Evolutionary conservation across 768 basidiomycete species (phyloP), one percentile per base, ranked within the genome.

Genomic region (Mycena polygramma): DNA sequence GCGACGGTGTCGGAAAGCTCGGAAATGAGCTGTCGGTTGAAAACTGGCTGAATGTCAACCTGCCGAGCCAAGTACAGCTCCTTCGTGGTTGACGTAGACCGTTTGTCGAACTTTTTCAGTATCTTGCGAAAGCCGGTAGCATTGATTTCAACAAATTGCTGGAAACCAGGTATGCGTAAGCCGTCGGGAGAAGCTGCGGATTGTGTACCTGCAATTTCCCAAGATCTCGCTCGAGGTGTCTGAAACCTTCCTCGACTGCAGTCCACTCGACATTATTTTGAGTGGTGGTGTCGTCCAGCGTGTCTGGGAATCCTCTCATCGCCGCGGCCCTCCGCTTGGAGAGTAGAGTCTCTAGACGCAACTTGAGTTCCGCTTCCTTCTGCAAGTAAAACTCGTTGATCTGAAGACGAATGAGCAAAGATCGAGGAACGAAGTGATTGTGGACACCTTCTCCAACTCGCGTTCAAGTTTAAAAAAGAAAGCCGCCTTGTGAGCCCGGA

Each of bases 381-480:
- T 96, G 95, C 62, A 99, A 87, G 82, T 99, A 99, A 79, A 99
- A 99, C 7, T 91, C 89, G 81, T 99, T 99, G 84, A 99, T 98
- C 97, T 99, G 75, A 45, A 37, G 58, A 48, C 49, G 26, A 49
- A 71, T 66, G 58, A 57, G 52, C 45, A 26, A 55, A 69, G 30
- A 30, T 30, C 30, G 30, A 30, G 30, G 30, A 30, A 30, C 6
- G 66, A 66, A 49, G 36, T 35, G 49, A 57, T 49, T 62, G 41
- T 45, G 73, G 85, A 73, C 74, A 93, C 97, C 90, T 99, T 99
- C 82, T 99, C 98, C 24, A 99, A 84, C 80, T 99, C 98, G 24
- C 97, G 89, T 79, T 98, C 97, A 0, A 99, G 89, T 79, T 97
- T 99, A 88, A 98, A 99, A 86, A 99, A 99, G 86, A 99, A 99